phyloP scores from a whole-genome alignment of 1,139 yeast species.

The Citeromyces hawaiiensis region DNA sequence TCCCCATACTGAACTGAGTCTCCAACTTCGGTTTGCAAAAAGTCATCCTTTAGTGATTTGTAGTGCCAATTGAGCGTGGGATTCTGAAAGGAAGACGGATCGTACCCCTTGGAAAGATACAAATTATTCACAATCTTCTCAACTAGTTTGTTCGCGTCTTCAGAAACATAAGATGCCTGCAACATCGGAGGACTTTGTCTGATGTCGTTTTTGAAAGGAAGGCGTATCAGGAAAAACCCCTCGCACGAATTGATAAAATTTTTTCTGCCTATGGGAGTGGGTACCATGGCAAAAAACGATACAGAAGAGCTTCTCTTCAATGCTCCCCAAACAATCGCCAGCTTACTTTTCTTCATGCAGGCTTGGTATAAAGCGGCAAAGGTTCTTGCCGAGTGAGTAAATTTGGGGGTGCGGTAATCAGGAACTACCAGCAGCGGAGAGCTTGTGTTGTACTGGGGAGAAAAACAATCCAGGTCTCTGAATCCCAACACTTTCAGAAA shows the following conservation, averaged over 20 bases:
- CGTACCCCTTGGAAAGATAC: constrained; percentile 30
- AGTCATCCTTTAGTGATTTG: constrained; percentile 48
- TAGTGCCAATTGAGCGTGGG: constrained; percentile 61
- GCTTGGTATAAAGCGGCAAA: constrained; percentile 57
- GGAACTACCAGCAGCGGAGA: constrained; percentile 53
- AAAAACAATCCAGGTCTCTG: constrained; percentile 27
- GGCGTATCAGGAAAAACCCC: constrained; percentile 43
- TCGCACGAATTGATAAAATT: constrained; percentile 25
- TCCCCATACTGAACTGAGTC: constrained; percentile 18
- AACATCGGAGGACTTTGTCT: constrained; percentile 31
- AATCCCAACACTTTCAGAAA: constrained; percentile 56
- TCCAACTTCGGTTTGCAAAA: constrained; percentile 45
- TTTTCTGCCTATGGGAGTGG: constrained; percentile 20
- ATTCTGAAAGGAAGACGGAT: constrained; percentile 48
- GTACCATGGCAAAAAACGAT: constrained; percentile 42
- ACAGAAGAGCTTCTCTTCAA: constrained; percentile 43
- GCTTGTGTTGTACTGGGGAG: constrained; percentile 37
- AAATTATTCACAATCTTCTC: constrained; percentile 25
- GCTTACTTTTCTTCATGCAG: constrained; percentile 34
- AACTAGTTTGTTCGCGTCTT: constrained; percentile 17
- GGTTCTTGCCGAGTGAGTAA: constrained; percentile 50
- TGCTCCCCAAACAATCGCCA: constrained; percentile 67
- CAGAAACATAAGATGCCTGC: constrained; percentile 7
- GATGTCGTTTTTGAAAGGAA: constrained; percentile 59
- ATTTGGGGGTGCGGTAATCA: constrained; percentile 29